These are phyloP conservation scores for Penicillium paxilli DNA, from an alignment of 495 filamentous ascomycete species.

Conservation along the genomic window DNA sequence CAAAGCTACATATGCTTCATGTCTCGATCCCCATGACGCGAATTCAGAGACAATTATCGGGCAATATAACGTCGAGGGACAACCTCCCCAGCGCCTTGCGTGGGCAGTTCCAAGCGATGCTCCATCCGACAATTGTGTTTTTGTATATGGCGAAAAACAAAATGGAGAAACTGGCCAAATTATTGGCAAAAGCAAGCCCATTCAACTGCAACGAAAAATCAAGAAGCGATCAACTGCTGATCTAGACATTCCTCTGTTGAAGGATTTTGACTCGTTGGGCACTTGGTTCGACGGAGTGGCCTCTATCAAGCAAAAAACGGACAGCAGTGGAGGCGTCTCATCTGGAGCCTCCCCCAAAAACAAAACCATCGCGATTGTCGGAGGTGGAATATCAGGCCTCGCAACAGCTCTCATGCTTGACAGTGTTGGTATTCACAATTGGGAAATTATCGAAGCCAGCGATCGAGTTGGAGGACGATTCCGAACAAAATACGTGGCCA, in stretches of 20 bases:
- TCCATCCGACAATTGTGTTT: constrained; percentile 4
- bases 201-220: constrained; percentile 1
- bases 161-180: neutral
- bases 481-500: constrained; percentile 57
- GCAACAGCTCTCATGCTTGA: constrained; percentile 51
- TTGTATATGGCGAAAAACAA: neutral
- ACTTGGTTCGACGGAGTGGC: constrained; percentile 30
- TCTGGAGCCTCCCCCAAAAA: constrained; percentile 13
- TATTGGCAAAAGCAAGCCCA: constrained; percentile 11
- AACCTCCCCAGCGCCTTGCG: constrained; percentile 9
- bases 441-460: constrained; percentile 50
- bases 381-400: constrained; percentile 62
- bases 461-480: constrained; percentile 55
- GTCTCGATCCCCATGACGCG: neutral
- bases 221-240: constrained; percentile 10
- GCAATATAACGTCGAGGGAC: neutral
- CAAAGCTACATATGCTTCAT: constrained; percentile 3
- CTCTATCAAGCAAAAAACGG: constrained; percentile 13
- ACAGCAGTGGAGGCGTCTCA: constrained; percentile 1
- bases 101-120: constrained; percentile 13
- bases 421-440: constrained; percentile 51
- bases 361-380: constrained; percentile 54
- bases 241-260: constrained; percentile 13
- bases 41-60: constrained; percentile 1
- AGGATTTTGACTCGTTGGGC: constrained; percentile 26